These are phyloP conservation scores for Kuraishia capsulata DNA, from an alignment of 805 yeast species.

Conservation along the genomic window DNA sequence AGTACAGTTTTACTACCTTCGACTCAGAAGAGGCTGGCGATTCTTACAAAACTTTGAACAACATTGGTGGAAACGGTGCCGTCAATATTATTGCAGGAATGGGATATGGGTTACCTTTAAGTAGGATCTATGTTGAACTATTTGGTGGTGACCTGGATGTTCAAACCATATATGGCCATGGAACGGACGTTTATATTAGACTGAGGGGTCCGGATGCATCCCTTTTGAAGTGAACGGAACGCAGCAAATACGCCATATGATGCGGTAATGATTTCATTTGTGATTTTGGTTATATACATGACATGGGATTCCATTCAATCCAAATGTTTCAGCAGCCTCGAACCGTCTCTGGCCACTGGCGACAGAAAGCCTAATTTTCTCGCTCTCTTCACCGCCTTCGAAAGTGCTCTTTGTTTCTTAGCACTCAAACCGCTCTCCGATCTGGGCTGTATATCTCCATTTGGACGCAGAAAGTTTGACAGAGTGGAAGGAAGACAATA, in stretches of 20 bases:
- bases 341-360: conserved; percentile 56
- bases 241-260: not conserved
- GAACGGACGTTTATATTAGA: conserved; percentile 66
- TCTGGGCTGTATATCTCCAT: conserved; percentile 73
- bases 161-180: conserved; percentile 68
- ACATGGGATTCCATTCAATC: not conserved
- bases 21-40: conserved; percentile 47
- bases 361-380: conserved; percentile 75
- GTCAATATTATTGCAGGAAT: conserved; percentile 73
- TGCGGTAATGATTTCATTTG: not conserved
- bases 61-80: conserved; percentile 43
- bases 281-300: conserved; percentile 1
- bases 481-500: conserved; percentile 67
- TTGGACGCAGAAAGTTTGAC: conserved; percentile 53
- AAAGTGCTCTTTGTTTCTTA: conserved; percentile 58
- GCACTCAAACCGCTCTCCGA: conserved; percentile 59
- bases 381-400: conserved; percentile 74
- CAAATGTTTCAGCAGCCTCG: conserved; percentile 7
- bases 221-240: conserved; percentile 9
- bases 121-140: conserved; percentile 63
- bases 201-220: conserved; percentile 25
- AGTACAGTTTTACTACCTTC: conserved; percentile 80
- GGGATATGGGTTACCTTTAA: conserved; percentile 92
- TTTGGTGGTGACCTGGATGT: conserved; percentile 64
- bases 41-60: conserved; percentile 50